These are phyloP conservation scores for Euphorbia corollata DNA, from an alignment of 441 rosid species.

Conservation along the genomic window DNA sequence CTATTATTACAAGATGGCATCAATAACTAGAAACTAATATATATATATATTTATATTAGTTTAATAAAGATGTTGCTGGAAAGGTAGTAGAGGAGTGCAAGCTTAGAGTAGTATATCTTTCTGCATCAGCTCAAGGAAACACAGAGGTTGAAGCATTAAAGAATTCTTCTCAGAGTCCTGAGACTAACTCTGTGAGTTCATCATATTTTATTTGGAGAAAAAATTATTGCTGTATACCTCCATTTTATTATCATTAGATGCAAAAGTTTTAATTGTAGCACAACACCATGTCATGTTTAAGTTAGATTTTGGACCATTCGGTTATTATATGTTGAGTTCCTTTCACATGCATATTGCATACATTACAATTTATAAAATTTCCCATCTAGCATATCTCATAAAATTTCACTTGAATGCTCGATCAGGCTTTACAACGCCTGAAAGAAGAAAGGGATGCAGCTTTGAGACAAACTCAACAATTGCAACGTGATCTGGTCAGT, in stretches of 20 bases:
- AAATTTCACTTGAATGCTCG: constrained; percentile 17
- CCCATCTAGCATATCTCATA: too few species aligned
- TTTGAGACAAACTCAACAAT: constrained; percentile 55
- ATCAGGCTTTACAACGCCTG: constrained; percentile 57
- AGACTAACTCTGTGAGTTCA: constrained; percentile 54
- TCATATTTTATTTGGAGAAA: not conserved
- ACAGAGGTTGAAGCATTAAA: constrained; percentile 45
- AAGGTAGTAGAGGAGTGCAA: constrained; percentile 69
- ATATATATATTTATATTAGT: constrained; percentile 32
- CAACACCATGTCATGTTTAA: constrained; percentile 2
- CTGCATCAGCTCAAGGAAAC: constrained; percentile 49
- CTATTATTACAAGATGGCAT: constrained; percentile 8
- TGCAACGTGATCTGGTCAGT: constrained; percentile 78
- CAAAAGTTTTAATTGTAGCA: not conserved
- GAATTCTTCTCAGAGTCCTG: constrained; percentile 45
- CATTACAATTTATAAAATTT: too few species aligned
- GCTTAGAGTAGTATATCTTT: constrained; percentile 68
- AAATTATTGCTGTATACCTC: too few species aligned
- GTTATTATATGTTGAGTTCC: too few species aligned
- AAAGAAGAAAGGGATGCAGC: constrained; percentile 83
- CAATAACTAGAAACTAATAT: constrained; percentile 16
- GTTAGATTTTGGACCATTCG: not conserved
- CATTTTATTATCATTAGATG: not conserved
- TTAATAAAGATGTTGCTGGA: constrained; percentile 68
- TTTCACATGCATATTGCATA: too few species aligned